A percentile compares a stretch with the other conserved stretches of the same genome.
These are phyloP conservation scores for Cercospora sp. DNA, from an alignment of 2,329 filamentous ascomycete genomes.

Conservation along the genomic window DNA sequence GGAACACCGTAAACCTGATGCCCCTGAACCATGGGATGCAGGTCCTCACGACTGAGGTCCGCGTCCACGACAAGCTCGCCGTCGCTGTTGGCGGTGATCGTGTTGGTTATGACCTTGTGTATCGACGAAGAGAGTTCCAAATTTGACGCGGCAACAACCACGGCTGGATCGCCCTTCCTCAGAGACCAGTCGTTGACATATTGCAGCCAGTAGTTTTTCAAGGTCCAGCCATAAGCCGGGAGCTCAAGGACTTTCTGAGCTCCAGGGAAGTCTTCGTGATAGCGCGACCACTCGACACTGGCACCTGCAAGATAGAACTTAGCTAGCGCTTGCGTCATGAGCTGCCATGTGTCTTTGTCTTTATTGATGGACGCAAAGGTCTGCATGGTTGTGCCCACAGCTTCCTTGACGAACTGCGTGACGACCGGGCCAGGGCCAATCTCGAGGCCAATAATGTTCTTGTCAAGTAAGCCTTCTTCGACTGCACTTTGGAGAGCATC, in stretches of 20 bases:
- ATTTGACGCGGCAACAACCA: constrained; percentile 13
- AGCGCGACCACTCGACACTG: constrained; percentile 62
- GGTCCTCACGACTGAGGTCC: constrained; percentile 44
- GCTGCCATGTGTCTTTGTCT: constrained; percentile 47
- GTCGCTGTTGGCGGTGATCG: constrained; percentile 26
- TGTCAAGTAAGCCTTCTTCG: constrained; percentile 14
- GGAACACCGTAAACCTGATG: constrained; percentile 49
- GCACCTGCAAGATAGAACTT: constrained; percentile 56
- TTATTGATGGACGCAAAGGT: constrained; percentile 14
- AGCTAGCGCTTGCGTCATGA: constrained; percentile 50
- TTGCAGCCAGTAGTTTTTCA: constrained; percentile 41
- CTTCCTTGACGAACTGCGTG: constrained; percentile 16
- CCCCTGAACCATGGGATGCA: constrained; percentile 43
- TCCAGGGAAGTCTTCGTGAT: constrained; percentile 52
- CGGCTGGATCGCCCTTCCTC: constrained; percentile 30
- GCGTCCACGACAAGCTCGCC: constrained; percentile 42
- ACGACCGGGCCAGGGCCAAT: constrained; percentile 22
- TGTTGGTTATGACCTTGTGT: constrained; percentile 43
- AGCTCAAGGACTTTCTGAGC: constrained; percentile 49
- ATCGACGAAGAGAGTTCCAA: constrained; percentile 40
- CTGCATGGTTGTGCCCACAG: constrained; percentile 4
- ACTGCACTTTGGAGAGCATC: constrained; percentile 12
- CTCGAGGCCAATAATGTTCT: constrained; percentile 20
- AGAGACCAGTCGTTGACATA: constrained; percentile 38
- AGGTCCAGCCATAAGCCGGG: constrained; percentile 43